Evolutionary conservation across 768 basidiomycete genomes (phyloP).

Genomic region (Lentinula boryana): DNA sequence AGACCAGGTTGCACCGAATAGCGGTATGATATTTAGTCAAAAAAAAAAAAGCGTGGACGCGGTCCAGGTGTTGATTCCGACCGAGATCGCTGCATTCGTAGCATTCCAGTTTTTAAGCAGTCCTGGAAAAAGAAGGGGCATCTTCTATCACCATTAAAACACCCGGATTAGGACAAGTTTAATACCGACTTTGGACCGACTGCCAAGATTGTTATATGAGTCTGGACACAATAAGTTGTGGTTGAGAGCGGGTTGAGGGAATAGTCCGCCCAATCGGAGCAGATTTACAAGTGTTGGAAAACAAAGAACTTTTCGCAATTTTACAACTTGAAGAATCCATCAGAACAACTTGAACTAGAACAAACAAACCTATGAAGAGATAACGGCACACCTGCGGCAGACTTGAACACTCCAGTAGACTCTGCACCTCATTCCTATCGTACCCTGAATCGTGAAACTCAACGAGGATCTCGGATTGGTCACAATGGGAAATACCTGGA

Average conservation of each 20-base stretch:
- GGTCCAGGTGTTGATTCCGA: conserved; percentile 6
- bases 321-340: not conserved
- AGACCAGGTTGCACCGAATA: conserved; percentile 3
- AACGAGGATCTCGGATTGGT: not conserved
- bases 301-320: not conserved
- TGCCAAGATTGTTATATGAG: not conserved
- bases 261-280: not conserved
- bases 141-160: not conserved
- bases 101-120: conserved; percentile 3
- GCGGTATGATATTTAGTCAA: conserved; percentile 8
- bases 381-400: conserved; percentile 5
- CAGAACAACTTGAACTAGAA: not conserved
- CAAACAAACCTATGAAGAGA: not conserved
- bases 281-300: not conserved
- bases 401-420: not conserved
- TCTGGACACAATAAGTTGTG: not conserved
- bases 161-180: not conserved
- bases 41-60: conserved; percentile 3
- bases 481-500: not conserved
- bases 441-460: not conserved
- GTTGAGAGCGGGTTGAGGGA: not conserved
- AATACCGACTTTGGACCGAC: not conserved
- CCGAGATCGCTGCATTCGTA: conserved; percentile 5
- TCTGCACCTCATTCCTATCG: not conserved
- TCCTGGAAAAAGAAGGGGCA: conserved; percentile 4